Evolutionary conservation across 208 protist genomes (phyloP).

Genomic region (Histomonas meleagridis): DNA sequence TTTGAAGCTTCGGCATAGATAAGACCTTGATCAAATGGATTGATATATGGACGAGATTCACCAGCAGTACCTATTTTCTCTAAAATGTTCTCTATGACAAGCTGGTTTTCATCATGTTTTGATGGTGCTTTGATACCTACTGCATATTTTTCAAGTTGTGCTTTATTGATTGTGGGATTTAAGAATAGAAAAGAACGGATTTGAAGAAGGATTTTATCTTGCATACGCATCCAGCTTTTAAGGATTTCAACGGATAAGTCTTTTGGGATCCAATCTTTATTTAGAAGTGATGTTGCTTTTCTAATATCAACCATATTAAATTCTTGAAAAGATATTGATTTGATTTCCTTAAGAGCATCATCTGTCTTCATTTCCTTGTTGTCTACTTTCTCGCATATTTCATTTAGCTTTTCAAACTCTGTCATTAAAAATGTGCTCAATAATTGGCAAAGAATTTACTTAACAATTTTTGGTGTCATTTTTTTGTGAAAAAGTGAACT

Average conservation of each 20-base stretch:
- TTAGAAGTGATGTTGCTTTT: not conserved
- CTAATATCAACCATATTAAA: not conserved
- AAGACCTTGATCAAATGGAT: not conserved
- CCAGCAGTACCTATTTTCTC: not conserved
- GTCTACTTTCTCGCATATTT: not conserved
- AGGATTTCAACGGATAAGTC: not conserved
- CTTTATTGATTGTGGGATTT: not conserved
- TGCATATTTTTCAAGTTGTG: not conserved
- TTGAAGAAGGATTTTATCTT: not conserved
- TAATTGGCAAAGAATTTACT: too few species aligned
- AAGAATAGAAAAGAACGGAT: not conserved
- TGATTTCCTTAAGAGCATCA: not conserved
- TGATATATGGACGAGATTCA: not conserved
- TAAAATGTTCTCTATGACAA: not conserved
- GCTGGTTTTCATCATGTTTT: not conserved
- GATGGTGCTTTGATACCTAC: not conserved
- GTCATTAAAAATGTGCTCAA: too few species aligned
- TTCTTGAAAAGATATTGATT: not conserved
- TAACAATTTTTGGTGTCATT: too few species aligned
- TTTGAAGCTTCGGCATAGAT: not conserved
- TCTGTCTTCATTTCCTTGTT: not conserved
- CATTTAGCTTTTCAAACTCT: not conserved
- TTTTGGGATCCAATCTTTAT: not conserved
- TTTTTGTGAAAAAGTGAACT: too few species aligned
- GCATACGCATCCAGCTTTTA: not conserved